Evolutionary conservation across 2,329 filamentous ascomycete species (phyloP), one percentile per base, ranked within the genome.

Genomic region (Cryphonectria naterciae): DNA sequence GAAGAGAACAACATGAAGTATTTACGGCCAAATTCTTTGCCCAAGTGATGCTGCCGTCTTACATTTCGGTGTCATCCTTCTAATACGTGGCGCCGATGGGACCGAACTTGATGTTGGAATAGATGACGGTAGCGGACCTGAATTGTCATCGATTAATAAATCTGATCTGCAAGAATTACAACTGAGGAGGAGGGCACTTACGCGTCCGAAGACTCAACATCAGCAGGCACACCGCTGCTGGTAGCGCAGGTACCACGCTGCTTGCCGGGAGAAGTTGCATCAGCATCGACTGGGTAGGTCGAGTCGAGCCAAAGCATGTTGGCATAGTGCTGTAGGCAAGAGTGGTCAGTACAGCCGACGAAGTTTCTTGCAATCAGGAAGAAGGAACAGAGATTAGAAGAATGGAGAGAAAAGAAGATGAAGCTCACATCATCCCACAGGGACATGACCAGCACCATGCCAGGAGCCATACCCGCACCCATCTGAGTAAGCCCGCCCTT

Each of bases 291-390:
- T 22, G 83, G 70, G 83, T 87, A 91, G 78, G 83, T 86, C 72
- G 87, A 88, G 83, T 93, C 91, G 76, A 94, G 87, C 92, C 92
- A 93, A 76, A 91, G 86, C 90, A 93, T 93, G 81, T 91, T 86
- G 77, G 87, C 81, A 71, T 86, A 80, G 80, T 92, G 87, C 76
- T 78, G 81, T 85, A 88, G 76, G 79, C 82, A n/a, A n/a, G 84
- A 85, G 81, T 90, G 88, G 72, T 74, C 49, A 65, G 64, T 41
- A 19, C 35, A 32, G 17, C 49, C 7, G n/a, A 54, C 8, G 19
- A 1, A 2, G 10, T 11, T 7, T 52, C 49, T 1, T 7, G 49
- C 8, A 25, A 52, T 15, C 10, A 56, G 2, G n/a, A 25, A 25
- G n/a, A 19, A 52, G 1, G 22, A 25, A 25, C 2, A 22, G 1